Conservation (phyloP, 1,284 basidiomycete genomes). For the Boletus sp. region DNA sequence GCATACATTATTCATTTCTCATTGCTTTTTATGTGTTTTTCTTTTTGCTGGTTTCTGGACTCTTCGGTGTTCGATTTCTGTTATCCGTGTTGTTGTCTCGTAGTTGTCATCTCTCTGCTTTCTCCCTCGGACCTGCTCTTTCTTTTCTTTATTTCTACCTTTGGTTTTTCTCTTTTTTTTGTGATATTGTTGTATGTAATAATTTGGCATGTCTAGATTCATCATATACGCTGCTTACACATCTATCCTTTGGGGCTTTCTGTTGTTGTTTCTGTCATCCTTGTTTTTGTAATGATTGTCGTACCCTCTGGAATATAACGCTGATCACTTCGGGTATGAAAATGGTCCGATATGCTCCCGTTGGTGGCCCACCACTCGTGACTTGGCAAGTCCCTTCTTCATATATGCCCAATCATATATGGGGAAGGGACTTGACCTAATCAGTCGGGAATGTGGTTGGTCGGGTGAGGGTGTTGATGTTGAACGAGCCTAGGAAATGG, state of each 20-base stretch:
- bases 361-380: too few relatives aligned
- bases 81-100: background rate
- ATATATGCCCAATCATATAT: too few relatives aligned
- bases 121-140: background rate
- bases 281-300: background rate
- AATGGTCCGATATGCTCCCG: too few relatives aligned
- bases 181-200: background rate
- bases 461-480: too few relatives aligned
- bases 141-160: background rate
- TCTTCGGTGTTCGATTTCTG: background rate
- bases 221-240: background rate
- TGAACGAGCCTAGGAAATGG: too few relatives aligned
- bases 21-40: background rate
- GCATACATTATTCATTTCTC: slow-evolving; percentile 2
- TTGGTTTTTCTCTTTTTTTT: background rate
- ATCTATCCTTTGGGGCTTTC: background rate
- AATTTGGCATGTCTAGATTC: background rate
- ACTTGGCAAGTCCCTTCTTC: too few relatives aligned
- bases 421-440: too few relatives aligned
- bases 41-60: background rate
- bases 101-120: background rate
- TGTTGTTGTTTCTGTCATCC: background rate
- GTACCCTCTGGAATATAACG: background rate
- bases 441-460: too few relatives aligned
- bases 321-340: too few relatives aligned